Percentiles rank a stretch among this genome's conserved stretches.
Conservation (phyloP, 2,329 filamentous ascomycete genomes). For the Trichoderma sp. region DNA sequence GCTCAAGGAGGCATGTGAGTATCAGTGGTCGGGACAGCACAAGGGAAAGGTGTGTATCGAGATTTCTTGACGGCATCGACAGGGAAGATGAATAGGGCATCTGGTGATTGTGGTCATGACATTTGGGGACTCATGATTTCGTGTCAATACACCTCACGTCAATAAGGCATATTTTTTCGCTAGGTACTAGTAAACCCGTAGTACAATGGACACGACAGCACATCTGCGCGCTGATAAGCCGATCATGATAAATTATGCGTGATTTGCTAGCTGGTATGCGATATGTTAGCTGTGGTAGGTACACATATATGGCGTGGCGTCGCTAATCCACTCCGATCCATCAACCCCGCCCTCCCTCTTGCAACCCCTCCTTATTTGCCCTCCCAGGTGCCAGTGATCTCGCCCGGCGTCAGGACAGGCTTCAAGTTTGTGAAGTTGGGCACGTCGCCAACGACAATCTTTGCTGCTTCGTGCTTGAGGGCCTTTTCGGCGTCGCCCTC, state of each 20-base stretch:
- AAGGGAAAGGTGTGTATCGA: slow-evolving; percentile 16
- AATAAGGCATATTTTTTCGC: not conserved
- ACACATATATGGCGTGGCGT: not conserved
- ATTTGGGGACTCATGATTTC: not conserved
- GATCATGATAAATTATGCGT: not conserved
- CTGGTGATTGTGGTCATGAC: too few relatives aligned
- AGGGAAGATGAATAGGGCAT: not conserved
- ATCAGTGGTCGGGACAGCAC: slow-evolving; percentile 3
- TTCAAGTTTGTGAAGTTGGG: slow-evolving; percentile 20
- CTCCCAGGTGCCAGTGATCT: slow-evolving; percentile 1
- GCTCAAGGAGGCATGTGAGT: slow-evolving; percentile 12
- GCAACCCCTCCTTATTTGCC: slow-evolving; percentile 9
- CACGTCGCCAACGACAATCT: slow-evolving; percentile 7
- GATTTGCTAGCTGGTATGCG: not conserved
- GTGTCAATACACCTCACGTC: not conserved
- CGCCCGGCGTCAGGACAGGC: not conserved
- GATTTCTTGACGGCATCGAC: not conserved
- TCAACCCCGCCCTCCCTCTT: slow-evolving; percentile 10
- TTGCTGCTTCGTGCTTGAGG: not conserved
- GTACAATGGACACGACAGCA: not conserved
- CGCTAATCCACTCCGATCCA: not conserved
- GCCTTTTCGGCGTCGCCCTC: not conserved
- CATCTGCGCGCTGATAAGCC: not conserved
- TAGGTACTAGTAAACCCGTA: not conserved
- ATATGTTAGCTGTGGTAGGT: not conserved